phyloP scores from a whole-genome alignment of 176 grass and related monocot species.

The Carex parvula region DNA sequence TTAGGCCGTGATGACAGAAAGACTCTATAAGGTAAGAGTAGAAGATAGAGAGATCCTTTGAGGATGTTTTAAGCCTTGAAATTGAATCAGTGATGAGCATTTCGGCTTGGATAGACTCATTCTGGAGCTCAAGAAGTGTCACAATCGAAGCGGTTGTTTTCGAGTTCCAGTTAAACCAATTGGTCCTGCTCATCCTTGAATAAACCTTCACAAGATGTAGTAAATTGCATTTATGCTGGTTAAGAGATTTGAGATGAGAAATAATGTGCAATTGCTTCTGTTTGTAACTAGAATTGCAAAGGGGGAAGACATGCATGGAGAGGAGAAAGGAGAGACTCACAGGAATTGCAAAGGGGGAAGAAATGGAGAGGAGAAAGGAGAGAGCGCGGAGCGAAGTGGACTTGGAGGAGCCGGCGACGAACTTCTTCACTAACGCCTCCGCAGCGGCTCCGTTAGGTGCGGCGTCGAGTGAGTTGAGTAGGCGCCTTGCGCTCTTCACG shows the following conservation, averaged over 20 bases:
- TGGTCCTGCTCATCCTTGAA: conserved; percentile 49
- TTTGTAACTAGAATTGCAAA: conserved; percentile 32
- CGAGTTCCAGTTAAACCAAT: conserved; percentile 80
- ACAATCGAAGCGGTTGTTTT: conserved; percentile 52
- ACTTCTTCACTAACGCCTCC: conserved; percentile 65
- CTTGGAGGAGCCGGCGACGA: conserved; percentile 68
- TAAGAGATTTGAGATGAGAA: background rate
- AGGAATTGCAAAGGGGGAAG: conserved; percentile 57
- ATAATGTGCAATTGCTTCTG: background rate
- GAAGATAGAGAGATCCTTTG: conserved; percentile 46
- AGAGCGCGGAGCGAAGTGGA: conserved; percentile 67
- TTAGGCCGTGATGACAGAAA: conserved; percentile 63
- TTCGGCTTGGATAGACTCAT: conserved; percentile 38
- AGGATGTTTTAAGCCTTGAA: conserved; percentile 35
- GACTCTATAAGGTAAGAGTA: conserved; percentile 74
- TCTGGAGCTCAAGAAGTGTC: conserved; percentile 47
- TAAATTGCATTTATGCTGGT: background rate
- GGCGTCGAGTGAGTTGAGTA: conserved; percentile 65
- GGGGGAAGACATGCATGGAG: conserved; percentile 57
- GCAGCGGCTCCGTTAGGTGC: conserved; percentile 51
- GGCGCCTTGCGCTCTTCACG: conserved; percentile 52
- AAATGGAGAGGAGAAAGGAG: conserved; percentile 63
- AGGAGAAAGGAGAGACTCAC: conserved; percentile 35
- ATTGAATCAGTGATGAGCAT: conserved; percentile 45
- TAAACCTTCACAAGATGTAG: conserved; percentile 46